Base-by-base conservation (phyloP, 306 rosid species). In the Gleditsia sinensis region DNA sequence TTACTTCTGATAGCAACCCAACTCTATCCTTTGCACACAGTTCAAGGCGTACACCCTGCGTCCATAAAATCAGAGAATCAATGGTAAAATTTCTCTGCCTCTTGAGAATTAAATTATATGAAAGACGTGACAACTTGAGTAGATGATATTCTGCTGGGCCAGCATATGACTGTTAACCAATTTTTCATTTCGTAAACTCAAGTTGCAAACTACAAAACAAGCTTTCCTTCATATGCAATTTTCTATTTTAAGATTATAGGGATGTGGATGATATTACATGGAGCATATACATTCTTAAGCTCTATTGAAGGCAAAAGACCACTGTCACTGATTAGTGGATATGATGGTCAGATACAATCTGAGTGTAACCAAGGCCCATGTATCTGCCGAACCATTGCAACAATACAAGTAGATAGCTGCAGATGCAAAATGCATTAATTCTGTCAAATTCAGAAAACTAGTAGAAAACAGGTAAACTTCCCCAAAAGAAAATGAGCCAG, bases 1-100 rank as follows among this genome's bases (percentile, higher is more conserved):
- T 90, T 23, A 88, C 96, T 81, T 88, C 91, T 5, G 93, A 90
- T 42, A 90, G 81, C 84, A 90, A 72, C 17, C 93, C 93, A 36
- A 88, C 91, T 80, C 88, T 86, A 69, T 87, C 92, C 78, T 91
- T 87, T 54, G 95, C 89, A 61, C 88, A 87, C 33, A 89, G 83
- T 83, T 91, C 92, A 71, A 89, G 86, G 75, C 91, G 85, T 49
- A 89, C 83, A 66, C 90, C 92, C 94, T 87, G 90, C 53, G 75
- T 74, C 77, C 78, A 80, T 21, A 46, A 67, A n/a, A 36, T 48
- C 59, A 83, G 48, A 56, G 24, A 55, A 81, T 71, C 73, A 67
- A 71, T 48, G 78, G 57, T 66, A 74, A 69, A n/a, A 70, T 37
- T 37, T 34, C 25, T 55, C 25, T 24, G 11, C 25, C 34, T 30